A percentile compares a stretch with the other conserved stretches of the same genome.
Conservation (phyloP, 768 basidiomycete genomes). For the Suillus subluteus region DNA sequence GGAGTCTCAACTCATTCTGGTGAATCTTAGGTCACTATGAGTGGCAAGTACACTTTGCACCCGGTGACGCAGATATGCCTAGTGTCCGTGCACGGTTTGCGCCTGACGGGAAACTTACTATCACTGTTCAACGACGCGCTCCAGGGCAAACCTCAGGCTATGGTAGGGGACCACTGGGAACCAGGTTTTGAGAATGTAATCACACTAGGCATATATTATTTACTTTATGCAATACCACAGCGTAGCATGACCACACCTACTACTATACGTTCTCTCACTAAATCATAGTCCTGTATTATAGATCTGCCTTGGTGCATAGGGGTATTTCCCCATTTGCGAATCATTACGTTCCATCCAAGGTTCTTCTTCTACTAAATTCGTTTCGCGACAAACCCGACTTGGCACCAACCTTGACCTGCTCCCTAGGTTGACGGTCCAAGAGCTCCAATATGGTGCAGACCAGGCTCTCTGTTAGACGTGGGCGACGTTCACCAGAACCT, state of each 20-base stretch:
- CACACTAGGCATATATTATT: background rate
- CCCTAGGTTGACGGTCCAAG: background rate
- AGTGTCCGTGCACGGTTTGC: conserved; percentile 54
- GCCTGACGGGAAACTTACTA: conserved; percentile 47
- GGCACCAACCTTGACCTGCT: background rate
- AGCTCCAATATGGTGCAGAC: background rate
- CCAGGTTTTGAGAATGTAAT: conserved; percentile 33
- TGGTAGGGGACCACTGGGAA: conserved; percentile 26
- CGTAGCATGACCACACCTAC: background rate
- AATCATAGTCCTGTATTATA: conserved; percentile 6
- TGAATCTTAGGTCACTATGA: conserved; percentile 55
- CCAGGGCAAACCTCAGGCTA: conserved; percentile 27
- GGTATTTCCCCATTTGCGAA: background rate
- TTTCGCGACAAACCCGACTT: background rate
- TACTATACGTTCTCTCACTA: conserved; percentile 2
- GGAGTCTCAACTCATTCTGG: background rate
- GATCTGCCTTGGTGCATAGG: background rate
- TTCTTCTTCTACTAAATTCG: background rate
- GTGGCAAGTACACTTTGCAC: conserved; percentile 60
- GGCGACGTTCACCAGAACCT: background rate
- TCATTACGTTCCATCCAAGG: background rate
- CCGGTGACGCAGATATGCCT: conserved; percentile 57
- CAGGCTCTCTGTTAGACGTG: background rate
- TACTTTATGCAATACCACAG: background rate
- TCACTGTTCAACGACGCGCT: conserved; percentile 43